These are phyloP conservation scores for Rosa chinensis DNA, from an alignment of 306 rosid species.

Conservation along the genomic window DNA sequence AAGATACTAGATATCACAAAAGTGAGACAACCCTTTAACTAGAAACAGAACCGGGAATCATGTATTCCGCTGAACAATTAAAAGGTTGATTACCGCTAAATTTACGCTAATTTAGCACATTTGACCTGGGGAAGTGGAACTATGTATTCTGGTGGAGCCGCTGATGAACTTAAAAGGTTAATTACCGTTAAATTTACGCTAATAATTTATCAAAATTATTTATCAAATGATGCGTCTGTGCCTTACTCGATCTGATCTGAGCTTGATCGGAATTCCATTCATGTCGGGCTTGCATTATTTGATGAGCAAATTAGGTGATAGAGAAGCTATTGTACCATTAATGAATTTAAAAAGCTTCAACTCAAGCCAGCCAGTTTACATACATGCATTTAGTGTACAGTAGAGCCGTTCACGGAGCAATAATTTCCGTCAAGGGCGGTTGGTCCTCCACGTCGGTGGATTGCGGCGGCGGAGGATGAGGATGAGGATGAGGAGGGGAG, in stretches of 20 bases:
- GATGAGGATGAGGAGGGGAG: constrained; percentile 10
- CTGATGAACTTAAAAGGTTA: too few species aligned
- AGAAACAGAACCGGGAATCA: background rate
- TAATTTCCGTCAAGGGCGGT: background rate
- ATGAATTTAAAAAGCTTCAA: background rate
- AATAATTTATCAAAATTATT: background rate
- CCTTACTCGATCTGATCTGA: background rate
- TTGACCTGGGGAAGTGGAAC: too few species aligned
- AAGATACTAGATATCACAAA: background rate
- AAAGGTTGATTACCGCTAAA: background rate
- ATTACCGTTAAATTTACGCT: background rate
- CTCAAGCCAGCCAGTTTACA: constrained; percentile 11
- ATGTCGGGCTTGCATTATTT: background rate
- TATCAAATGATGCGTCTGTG: background rate
- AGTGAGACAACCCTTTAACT: background rate
- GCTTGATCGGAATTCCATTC: background rate
- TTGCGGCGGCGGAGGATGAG: background rate
- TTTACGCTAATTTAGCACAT: too few species aligned
- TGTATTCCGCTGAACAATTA: background rate
- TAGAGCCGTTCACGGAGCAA: background rate
- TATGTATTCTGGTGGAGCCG: too few species aligned
- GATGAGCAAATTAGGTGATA: background rate
- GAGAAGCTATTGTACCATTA: background rate
- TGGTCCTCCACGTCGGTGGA: background rate
- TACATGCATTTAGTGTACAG: background rate